These are phyloP conservation scores for Huntiella bhutanensis DNA, from an alignment of 2,329 filamentous ascomycete species.

Conservation along the genomic window DNA sequence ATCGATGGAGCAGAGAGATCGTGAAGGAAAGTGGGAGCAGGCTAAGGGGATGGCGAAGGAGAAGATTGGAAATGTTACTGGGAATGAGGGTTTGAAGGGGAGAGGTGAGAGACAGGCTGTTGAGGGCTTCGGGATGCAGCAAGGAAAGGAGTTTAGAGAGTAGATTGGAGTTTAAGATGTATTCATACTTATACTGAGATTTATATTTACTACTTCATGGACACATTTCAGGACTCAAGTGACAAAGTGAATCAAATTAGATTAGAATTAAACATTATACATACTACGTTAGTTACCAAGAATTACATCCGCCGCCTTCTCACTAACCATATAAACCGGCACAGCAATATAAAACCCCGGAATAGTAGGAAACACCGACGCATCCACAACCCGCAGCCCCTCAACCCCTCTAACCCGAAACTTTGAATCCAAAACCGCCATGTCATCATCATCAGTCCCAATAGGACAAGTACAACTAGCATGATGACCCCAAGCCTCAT, in stretches of 20 bases:
- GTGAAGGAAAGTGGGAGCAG: constrained; percentile 65
- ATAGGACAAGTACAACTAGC: constrained; percentile 37
- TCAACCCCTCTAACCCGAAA: constrained; percentile 37
- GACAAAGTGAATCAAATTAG: neutral
- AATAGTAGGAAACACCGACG: constrained; percentile 33
- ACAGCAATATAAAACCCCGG: constrained; percentile 28
- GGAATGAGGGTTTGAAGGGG: constrained; percentile 33
- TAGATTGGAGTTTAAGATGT: neutral
- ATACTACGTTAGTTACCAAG: neutral
- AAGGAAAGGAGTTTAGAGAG: neutral
- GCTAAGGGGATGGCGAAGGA: constrained; percentile 78
- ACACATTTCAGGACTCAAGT: neutral
- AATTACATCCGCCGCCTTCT: constrained; percentile 36
- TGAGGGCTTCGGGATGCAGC: neutral
- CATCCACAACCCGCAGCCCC: constrained; percentile 42
- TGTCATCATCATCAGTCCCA: constrained; percentile 31
- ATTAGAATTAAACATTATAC: neutral
- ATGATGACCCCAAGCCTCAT: constrained; percentile 35
- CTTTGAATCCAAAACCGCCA: constrained; percentile 36
- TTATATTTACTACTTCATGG: neutral
- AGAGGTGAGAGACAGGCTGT: no score
- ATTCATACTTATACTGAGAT: neutral
- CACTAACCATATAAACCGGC: constrained; percentile 36
- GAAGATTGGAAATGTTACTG: constrained; percentile 53
- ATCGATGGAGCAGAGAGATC: constrained; percentile 12